phyloP scores from a whole-genome alignment of 805 yeast genomes.

The Phaffomyces antillensis region DNA sequence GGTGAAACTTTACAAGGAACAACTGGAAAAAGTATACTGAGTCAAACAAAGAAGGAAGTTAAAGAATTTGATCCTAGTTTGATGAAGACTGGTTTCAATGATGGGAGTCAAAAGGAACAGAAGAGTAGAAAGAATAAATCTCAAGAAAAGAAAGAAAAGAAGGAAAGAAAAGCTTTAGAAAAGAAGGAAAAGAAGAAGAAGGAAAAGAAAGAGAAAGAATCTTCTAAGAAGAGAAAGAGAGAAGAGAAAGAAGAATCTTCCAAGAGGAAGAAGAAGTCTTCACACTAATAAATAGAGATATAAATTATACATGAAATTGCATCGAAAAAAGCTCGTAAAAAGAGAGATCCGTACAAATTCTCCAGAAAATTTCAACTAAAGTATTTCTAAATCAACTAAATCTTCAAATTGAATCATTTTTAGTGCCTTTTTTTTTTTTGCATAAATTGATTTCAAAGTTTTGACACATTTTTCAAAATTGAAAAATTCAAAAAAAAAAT shows the following conservation, averaged over 20 bases:
- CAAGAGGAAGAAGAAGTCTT: background rate
- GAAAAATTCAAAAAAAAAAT: too few species aligned
- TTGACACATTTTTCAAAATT: too few species aligned
- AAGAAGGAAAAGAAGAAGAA: slow-evolving; percentile 23
- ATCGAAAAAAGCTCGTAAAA: too few species aligned
- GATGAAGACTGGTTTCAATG: slow-evolving; percentile 12
- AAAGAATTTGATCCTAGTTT: slow-evolving; percentile 7
- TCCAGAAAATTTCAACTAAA: too few species aligned
- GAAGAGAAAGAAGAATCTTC: background rate
- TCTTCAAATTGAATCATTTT: too few species aligned
- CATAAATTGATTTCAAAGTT: too few species aligned
- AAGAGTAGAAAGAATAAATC: slow-evolving; percentile 10
- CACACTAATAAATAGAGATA: background rate
- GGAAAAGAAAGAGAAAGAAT: slow-evolving; percentile 19
- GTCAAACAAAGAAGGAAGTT: background rate
- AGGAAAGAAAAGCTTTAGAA: slow-evolving; percentile 15
- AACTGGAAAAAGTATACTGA: slow-evolving; percentile 32
- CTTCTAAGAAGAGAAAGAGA: slow-evolving; percentile 1
- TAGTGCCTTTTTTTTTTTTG: too few species aligned
- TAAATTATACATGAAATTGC: too few species aligned
- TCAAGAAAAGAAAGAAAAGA: slow-evolving; percentile 18
- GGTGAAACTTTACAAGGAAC: slow-evolving; percentile 87
- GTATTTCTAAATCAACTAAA: too few species aligned
- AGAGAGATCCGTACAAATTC: too few species aligned
- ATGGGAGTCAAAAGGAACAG: slow-evolving; percentile 10